Base-by-base conservation (phyloP, 1,284 basidiomycete genomes). In the Cutaneotrichosporon cavernicola region DNA sequence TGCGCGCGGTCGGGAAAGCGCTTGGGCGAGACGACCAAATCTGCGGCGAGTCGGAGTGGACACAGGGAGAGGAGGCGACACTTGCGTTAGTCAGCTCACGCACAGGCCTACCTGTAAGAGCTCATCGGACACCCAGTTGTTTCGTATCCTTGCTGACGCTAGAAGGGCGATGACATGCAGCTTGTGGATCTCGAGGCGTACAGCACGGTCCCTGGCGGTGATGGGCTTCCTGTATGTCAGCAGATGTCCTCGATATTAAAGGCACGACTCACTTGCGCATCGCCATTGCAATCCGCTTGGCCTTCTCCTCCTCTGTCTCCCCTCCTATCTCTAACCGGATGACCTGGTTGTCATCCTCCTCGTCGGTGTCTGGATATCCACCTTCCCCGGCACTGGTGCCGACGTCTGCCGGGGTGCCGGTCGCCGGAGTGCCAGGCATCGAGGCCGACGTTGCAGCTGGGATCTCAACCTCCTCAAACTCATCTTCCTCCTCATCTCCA, bases 21-120 rank as follows among this genome's bases (percentile, higher is more conserved):
- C n/a, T 89, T 88, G 69, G 90, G 91, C 73, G 89, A 89, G 70
- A 95, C 93, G 75, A 85, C 82, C 77, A 97, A 92, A 2, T 88
- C 84, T 59, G 88, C 88, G 76, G 93, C 90, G 5, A 95, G 82
- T 8, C 85, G 74, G 31, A 94, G 83, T 0, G 94, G 94, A 0
- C 89, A 87, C 38, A 94, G 78, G 7, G 93, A 96, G 61, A 97
- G 82, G 31, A 97, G 83, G 21, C 93, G 87, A 8, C 81, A 81
- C 76, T 81, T 67, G 38, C 8, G 56, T 65, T 26, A 62, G 63
- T 8, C 16, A 31, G 21, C 31, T 7, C 21, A 9, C 21, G 22
- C 8, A 4, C 8, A 22, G 14, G 64, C 75, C 51, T 22, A 92
- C 93, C 73, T 96, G 91, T 13, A 99, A 83, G 4, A 92, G 81